phyloP scores from a whole-genome alignment of 2,329 filamentous ascomycete genomes.

The Sclerotinia glacialis region DNA sequence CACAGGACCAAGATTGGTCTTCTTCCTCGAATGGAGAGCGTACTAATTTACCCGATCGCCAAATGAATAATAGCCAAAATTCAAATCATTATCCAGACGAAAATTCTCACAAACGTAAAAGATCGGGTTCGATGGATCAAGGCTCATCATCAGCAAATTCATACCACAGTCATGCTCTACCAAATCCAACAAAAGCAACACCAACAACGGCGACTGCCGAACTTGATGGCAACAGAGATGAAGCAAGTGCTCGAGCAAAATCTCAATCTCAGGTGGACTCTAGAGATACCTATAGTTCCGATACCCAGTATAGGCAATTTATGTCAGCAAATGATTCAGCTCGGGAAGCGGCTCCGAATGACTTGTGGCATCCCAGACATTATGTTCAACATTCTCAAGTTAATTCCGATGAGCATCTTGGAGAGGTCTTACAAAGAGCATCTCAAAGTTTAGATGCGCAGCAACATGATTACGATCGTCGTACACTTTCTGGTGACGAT shows the following conservation, averaged over 20 bases:
- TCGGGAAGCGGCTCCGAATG: slow-evolving; percentile 28
- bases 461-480: slow-evolving; percentile 39
- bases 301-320: slow-evolving; percentile 33
- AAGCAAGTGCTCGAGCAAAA: slow-evolving; percentile 42
- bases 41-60: slow-evolving; percentile 21
- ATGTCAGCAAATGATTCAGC: slow-evolving; percentile 30
- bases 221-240: slow-evolving; percentile 40
- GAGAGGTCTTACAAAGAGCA: slow-evolving; percentile 51
- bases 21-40: slow-evolving; percentile 33
- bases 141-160: slow-evolving; percentile 38
- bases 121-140: slow-evolving; percentile 60
- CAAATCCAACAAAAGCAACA: slow-evolving; percentile 40
- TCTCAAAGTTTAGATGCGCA: slow-evolving; percentile 42
- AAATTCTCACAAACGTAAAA: slow-evolving; percentile 62
- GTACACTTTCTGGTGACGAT: slow-evolving; percentile 42
- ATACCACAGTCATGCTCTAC: slow-evolving; percentile 41
- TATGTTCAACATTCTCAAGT: slow-evolving; percentile 47
- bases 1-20: slow-evolving; percentile 38
- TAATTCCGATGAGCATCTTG: slow-evolving; percentile 49
- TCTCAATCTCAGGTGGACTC: slow-evolving; percentile 42
- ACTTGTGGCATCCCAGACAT: slow-evolving; percentile 36
- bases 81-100: slow-evolving; percentile 39
- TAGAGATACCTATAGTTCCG: slow-evolving; percentile 32
- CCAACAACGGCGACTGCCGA: slow-evolving; percentile 36
- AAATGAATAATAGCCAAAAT: slow-evolving; percentile 28